Base-by-base conservation (phyloP, 2,329 filamentous ascomycete species). In the Parastagonospora nodorum region DNA sequence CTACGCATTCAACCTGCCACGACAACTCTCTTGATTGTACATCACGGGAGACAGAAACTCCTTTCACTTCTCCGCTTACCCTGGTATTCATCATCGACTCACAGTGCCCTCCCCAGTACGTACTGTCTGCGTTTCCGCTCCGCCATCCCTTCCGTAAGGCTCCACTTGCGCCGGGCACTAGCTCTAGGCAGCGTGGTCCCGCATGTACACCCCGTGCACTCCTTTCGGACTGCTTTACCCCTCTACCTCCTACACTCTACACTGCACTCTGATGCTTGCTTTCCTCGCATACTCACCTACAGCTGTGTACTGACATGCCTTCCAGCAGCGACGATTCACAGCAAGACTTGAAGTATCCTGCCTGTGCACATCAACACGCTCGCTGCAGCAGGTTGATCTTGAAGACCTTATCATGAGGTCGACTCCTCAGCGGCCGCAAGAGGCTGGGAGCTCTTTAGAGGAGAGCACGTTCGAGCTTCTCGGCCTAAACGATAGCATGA, bases 381-480 rank as follows among this genome's bases (percentile, higher is more conserved):
- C 67, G 14, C 58, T 72, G 7, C 62, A 66, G 32, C 54, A 53
- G 35, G 61, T 71, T 40, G 68, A 71, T 59, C 65, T 72, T 54
- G 51, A 71, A 49, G 63, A 62, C 10, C 57, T 72, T 15, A 71
- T 71, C 59, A 72, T 72, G 70, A 60, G 67, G 50, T 73, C 70
- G 15, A 63, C 55, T 27, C 60, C 65, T 4, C 59, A 59, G 37
- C 63, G 53, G 10, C 49, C 48, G 33, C 55, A 71, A 46, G 65
- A 68, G 58, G 52, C 60, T 5, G 51, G 45, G 41, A 66, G 58
- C 54, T 60, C 68, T n/a, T 61, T 73, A 27, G 69, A 72, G 29
- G 71, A 73, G 19, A 74, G 69, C 59, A 60, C 61, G n/a, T 73
- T 72, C 58, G 71, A 72, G 45, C 50, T 61, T 19, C 64, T 73